Evolutionary conservation across 441 rosid genomes (phyloP).

Genomic region (Erodium chrysanthum): DNA sequence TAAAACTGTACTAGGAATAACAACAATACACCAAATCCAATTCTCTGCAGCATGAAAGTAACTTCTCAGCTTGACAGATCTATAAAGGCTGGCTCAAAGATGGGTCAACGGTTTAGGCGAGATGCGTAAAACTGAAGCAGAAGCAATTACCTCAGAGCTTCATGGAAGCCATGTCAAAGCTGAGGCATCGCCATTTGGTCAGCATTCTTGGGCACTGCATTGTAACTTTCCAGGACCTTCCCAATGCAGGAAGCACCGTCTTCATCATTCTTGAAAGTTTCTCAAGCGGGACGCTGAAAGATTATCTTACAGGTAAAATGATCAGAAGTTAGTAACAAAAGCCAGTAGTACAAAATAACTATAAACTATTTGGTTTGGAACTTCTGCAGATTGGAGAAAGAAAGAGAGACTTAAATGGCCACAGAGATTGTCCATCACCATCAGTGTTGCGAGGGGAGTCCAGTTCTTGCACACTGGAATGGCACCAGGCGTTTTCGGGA

Average conservation of each 20-base stretch:
- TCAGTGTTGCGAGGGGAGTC: slow-evolving; percentile 73
- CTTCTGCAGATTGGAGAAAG: slow-evolving; percentile 52
- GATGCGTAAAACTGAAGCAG: slow-evolving; percentile 62
- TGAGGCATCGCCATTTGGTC: slow-evolving; percentile 74
- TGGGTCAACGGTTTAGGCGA: slow-evolving; percentile 51
- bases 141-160: slow-evolving; percentile 51
- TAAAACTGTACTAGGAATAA: slow-evolving; percentile 14
- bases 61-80: slow-evolving; percentile 27
- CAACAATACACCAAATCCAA: not conserved
- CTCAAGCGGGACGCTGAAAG: slow-evolving; percentile 55
- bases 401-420: slow-evolving; percentile 83
- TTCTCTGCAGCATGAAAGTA: not conserved
- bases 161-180: slow-evolving; percentile 67
- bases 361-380: not conserved
- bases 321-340: not conserved
- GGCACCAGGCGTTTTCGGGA: slow-evolving; percentile 67
- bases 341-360: not conserved
- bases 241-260: slow-evolving; percentile 37
- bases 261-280: slow-evolving; percentile 61
- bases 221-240: slow-evolving; percentile 58
- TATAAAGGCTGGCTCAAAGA: slow-evolving; percentile 64
- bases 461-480: slow-evolving; percentile 86
- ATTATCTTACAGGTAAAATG: slow-evolving; percentile 50
- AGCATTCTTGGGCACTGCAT: slow-evolving; percentile 83
- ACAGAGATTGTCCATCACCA: slow-evolving; percentile 67